phyloP scores from a whole-genome alignment of 192 early-diverging fungal genomes.

The Linnemannia hyalina region DNA sequence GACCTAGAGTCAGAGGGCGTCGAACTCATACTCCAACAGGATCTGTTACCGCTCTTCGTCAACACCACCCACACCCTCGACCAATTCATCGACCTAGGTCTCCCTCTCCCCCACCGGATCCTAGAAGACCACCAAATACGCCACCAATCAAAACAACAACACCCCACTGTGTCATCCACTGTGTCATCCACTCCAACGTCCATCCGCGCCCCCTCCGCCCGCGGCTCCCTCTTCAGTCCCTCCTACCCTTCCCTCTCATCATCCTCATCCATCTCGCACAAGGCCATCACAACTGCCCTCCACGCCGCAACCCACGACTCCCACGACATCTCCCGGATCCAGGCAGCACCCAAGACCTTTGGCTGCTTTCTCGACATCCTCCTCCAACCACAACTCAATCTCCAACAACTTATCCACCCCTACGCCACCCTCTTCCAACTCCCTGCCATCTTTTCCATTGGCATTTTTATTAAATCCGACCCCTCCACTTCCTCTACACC shows the following conservation, averaged over 20 bases:
- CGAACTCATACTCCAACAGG: conserved; percentile 26
- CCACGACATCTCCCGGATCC: conserved; percentile 8
- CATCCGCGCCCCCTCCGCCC: conserved; percentile 6
- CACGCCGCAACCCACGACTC: conserved; percentile 20
- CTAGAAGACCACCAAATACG: neutral
- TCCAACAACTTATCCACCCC: conserved; percentile 28
- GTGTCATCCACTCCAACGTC: neutral
- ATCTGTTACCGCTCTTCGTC: conserved; percentile 23
- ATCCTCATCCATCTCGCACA: neutral
- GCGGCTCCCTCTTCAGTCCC: conserved; percentile 6
- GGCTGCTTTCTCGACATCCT: conserved; percentile 35
- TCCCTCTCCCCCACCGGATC: conserved; percentile 20
- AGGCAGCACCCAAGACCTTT: conserved; percentile 26
- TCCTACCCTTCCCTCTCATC: neutral
- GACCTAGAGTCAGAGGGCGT: conserved; percentile 3
- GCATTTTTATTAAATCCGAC: conserved; percentile 19
- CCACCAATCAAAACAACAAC: neutral
- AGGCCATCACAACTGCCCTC: conserved; percentile 11
- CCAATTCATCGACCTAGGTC: conserved; percentile 6
- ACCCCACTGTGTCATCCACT: neutral
- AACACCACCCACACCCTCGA: conserved; percentile 22
- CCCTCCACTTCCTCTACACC: neutral
- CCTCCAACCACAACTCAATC: conserved; percentile 22
- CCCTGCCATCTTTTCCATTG: conserved; percentile 25
- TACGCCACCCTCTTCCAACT: conserved; percentile 33